Evolutionary conservation across 225 moss, liverwort and hornwort genomes (phyloP), one percentile per base, ranked within the genome.

Genomic region (Anthoceros angustus): DNA sequence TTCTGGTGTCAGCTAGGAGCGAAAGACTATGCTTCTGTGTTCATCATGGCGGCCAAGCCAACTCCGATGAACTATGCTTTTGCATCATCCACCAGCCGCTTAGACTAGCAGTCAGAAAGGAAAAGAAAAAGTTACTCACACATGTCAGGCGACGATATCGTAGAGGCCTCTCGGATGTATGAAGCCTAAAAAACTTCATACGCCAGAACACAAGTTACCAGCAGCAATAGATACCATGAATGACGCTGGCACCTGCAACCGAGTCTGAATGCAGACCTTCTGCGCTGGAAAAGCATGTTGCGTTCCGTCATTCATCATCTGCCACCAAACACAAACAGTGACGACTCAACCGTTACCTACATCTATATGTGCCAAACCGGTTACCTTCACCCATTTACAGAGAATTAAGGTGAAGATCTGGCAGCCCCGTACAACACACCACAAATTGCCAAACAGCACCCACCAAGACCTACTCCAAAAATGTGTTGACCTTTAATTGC

Each of bases 1-100:
- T n/a, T n/a, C n/a, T 50, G 49, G 49, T 50, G 49, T 50, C 49
- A 50, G 49, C 7, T 50, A 50, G 49, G 49, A 50, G 49, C 49
- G 49, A 50, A 50, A 50, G 49, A 50, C 49, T n/a, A 14, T 43
- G 15, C 20, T 14, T 20, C 4, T 11, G 15, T 50, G 49, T 7
- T 50, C 49, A 50, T 50, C 49, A 50, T 50, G 16, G 14, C 16
- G 16, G 4, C 49, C 5, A 50, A 50, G 49, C 4, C 8, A 5
- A 50, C 14, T 50, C 49, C 5, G 49, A 50, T 50, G 49, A 50
- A 50, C 49, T 50, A 50, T 50, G 49, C 49, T 50, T n/a, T n/a
- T 50, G 10, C 49, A 50, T 50, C 49, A 50, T 11, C 49, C 49
- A 50, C 49, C 49, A 50, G 10, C 5, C 15, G 49, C 49, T 5